Evolutionary conservation across 345 rosid genomes (phyloP), one percentile per base, ranked within the genome.

Genomic region (Sisymbrium altissimum): DNA sequence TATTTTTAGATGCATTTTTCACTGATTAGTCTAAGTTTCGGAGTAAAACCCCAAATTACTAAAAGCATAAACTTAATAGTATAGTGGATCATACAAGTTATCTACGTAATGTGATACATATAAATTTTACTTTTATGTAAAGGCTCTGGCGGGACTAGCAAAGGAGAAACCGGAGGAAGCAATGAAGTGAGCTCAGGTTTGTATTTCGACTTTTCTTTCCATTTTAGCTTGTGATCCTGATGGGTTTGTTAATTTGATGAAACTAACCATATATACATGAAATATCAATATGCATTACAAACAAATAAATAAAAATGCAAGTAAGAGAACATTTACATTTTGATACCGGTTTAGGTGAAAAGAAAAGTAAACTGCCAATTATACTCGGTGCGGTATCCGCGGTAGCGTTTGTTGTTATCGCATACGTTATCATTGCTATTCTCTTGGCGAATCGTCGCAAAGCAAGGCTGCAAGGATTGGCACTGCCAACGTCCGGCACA

Each of bases 321-420:
- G 54, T 48, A 48, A 48, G 25, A 48, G 7, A 19, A 38, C 13
- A 19, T 11, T 48, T 9, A 23, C 30, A 49, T 4, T 19, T 11
- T 21, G 14, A 49, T 49, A 19, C 23, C 55, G 29, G 25, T 49
- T 13, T 21, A 49, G 78, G 72, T 65, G 66, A 3, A 25, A 73
- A 65, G 43, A 65, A 3, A 5, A 65, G 52, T 73, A 65, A 29
- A 9, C 12, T 57, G 33, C 72, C 66, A 45, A 56, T 38, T 45
- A 73, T 73, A 56, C 6, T 73, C 23, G 78, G 78, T 13, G 72
- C 4, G 7, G 39, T 74, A 46, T 8, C 13, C 0, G 60, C 72
- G 0, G 43, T 18, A 5, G 66, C 25, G 1, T 23, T 65, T 65
- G 12, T 49, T 35, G 0, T 57, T 5, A 1, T 57, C 2, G 72